Evolutionary conservation across 805 yeast species (phyloP), one percentile per base, ranked within the genome.

Genomic region (Yarrowia alimentaria): DNA sequence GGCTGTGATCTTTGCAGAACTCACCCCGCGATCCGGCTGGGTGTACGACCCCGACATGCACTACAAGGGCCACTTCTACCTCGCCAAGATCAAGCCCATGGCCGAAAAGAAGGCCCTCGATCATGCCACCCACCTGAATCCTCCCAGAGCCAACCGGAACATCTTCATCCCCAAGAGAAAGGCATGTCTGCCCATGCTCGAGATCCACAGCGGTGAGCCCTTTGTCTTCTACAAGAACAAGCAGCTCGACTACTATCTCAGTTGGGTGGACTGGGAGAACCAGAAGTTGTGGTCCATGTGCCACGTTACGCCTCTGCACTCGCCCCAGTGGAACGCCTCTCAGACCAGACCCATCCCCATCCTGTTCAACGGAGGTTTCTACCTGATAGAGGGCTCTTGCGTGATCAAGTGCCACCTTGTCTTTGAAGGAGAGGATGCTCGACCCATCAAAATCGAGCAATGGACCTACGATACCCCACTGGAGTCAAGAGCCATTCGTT

Each of bases 291-390:
- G 45, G 45, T 16, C 25, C 10, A 12, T 38, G 5, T 38, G 45
- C 13, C 32, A 26, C 7, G 18, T 38, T 9, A 17, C 7, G 5
- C 45, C 45, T 6, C 24, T 18, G 22, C 21, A 26, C 11, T 4
- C 32, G 6, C 24, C 45, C 6, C 8, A 18, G 4, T 38, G 45
- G 45, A 38, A 26, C 9, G 32, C 45, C 13, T 25, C 45, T 5
- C 45, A 38, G 8, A 38, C 45, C 7, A n/a, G 45, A 7, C 45
- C 45, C 13, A 38, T 38, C 4, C 45, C 45, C 21, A 25, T 38
- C 16, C 32, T 38, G 7, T 38, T 38, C 32, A 38, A 38, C 18
- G 45, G 45, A 18, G 45, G 45, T 13, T 13, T 38, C 22, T 38
- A 38, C 6, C 45, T 38, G 22, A 38, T 38, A 5, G 45, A 38